Conservation (phyloP, 352 stramenopile species). For the Phytophthora tubulina region DNA sequence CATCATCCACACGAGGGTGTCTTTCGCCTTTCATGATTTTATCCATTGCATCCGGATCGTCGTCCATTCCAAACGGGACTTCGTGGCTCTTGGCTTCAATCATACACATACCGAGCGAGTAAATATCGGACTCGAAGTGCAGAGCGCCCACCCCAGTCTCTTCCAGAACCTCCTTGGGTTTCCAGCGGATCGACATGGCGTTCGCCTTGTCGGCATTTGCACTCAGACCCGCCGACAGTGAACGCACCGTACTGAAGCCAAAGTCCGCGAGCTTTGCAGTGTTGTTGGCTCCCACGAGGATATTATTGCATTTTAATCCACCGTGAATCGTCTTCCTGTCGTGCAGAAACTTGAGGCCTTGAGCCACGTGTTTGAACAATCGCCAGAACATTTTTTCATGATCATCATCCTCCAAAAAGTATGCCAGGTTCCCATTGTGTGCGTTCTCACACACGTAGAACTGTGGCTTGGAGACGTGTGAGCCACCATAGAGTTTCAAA, state of each 20-base stretch:
- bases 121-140: constrained; percentile 34
- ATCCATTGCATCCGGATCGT: constrained; percentile 6
- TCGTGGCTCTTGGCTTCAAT: constrained; percentile 32
- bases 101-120: constrained; percentile 44
- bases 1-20: constrained; percentile 3
- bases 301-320: constrained; percentile 86
- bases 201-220: neutral
- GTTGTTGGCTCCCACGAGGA: constrained; percentile 53
- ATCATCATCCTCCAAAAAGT: constrained; percentile 24
- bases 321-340: constrained; percentile 56
- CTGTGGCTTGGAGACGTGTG: constrained; percentile 36
- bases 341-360: constrained; percentile 69
- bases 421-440: constrained; percentile 34
- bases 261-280: constrained; percentile 48
- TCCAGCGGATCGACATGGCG: constrained; percentile 33
- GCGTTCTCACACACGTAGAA: constrained; percentile 46
- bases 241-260: constrained; percentile 31
- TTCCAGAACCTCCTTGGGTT: constrained; percentile 38
- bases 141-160: constrained; percentile 6
- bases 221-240: constrained; percentile 25
- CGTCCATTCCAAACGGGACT: constrained; percentile 13
- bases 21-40: constrained; percentile 23
- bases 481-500: constrained; percentile 49
- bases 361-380: constrained; percentile 28
- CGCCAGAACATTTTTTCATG: constrained; percentile 26